phyloP scores from a whole-genome alignment of 1,284 basidiomycete genomes.

The Lentinula novae-zelandiae region DNA sequence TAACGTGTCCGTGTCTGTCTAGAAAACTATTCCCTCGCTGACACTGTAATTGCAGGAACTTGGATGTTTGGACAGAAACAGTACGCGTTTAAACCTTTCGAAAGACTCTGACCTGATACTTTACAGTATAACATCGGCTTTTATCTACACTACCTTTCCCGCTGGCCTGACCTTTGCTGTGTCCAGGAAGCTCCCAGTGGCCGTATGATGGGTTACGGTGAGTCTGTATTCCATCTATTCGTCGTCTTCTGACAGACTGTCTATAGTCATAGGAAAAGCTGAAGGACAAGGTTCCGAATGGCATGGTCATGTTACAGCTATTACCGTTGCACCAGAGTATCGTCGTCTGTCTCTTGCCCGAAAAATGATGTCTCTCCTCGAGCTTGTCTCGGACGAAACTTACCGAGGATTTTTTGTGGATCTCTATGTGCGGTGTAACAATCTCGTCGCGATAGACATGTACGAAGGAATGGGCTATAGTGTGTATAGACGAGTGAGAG shows the following conservation, averaged over 20 bases:
- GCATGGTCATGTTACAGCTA: constrained; percentile 89
- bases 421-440: constrained; percentile 85
- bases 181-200: constrained; percentile 76
- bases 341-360: constrained; percentile 80
- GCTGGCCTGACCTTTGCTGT: constrained; percentile 89
- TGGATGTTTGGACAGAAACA: constrained; percentile 94
- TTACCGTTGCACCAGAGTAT: constrained; percentile 90
- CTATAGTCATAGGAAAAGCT: constrained; percentile 79
- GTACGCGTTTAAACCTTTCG: constrained; percentile 37
- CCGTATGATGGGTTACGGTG: constrained; percentile 84
- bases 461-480: constrained; percentile 87
- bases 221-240: constrained; percentile 23
- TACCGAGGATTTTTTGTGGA: constrained; percentile 87
- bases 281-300: constrained; percentile 73
- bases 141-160: constrained; percentile 82
- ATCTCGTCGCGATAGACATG: constrained; percentile 74
- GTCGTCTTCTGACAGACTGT: constrained; percentile 1
- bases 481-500: constrained; percentile 79
- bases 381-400: constrained; percentile 72
- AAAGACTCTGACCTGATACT: background rate
- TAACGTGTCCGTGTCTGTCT: constrained; percentile 59
- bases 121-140: constrained; percentile 79
- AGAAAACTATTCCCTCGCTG: background rate
- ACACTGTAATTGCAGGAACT: constrained; percentile 54
- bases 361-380: constrained; percentile 79